Conservation (phyloP, 2,329 filamentous ascomycete genomes). For the Lojkania enalia region DNA sequence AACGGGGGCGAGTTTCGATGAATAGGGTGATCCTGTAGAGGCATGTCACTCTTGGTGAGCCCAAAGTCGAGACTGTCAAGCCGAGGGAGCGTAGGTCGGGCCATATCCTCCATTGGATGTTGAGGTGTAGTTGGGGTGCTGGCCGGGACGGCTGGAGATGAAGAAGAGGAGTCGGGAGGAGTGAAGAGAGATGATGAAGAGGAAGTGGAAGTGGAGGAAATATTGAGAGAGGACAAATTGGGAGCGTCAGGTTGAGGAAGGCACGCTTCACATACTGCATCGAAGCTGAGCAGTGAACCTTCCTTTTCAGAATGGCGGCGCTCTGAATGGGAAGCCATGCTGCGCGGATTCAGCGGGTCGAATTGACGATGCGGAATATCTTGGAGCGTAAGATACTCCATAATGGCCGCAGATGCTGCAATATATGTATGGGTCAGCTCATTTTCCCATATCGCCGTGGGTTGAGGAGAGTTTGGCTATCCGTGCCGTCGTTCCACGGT, state of each 20-base stretch:
- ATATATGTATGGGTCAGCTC: background rate
- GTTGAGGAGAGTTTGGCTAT: too few relatives aligned
- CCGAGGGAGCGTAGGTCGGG: background rate
- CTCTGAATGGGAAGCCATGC: slow-evolving; percentile 30
- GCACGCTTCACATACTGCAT: slow-evolving; percentile 32
- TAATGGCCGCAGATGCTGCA: slow-evolving; percentile 12
- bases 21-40: slow-evolving; percentile 29
- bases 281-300: slow-evolving; percentile 20
- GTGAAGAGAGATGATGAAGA: slow-evolving; percentile 2
- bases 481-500: too few relatives aligned
- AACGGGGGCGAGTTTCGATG: slow-evolving; percentile 37
- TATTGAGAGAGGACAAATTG: background rate
- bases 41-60: slow-evolving; percentile 1
- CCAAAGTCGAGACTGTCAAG: slow-evolving; percentile 2
- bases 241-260: background rate
- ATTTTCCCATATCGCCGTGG: too few relatives aligned
- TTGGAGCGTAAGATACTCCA: slow-evolving; percentile 46
- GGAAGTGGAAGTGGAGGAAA: background rate
- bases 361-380: slow-evolving; percentile 42
- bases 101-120: background rate
- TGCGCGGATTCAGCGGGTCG: slow-evolving; percentile 31
- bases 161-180: background rate
- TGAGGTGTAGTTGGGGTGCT: background rate
- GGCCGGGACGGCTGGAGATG: background rate
- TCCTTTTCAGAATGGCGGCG: slow-evolving; percentile 19